These are phyloP conservation scores for Barbarea vulgaris DNA, from an alignment of 345 rosid species.

Conservation along the genomic window DNA sequence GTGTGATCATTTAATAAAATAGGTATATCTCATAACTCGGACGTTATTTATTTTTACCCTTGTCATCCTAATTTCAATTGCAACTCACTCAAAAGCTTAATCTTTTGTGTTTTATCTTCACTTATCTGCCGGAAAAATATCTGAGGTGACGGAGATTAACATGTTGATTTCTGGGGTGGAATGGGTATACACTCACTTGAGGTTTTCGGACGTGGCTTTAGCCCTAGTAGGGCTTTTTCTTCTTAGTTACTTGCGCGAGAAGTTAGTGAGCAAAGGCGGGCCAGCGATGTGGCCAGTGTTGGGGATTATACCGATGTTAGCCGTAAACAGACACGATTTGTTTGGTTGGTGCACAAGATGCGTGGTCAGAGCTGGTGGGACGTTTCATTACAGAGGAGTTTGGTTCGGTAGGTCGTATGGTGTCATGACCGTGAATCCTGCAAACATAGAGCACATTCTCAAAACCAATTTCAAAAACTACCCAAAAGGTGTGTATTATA, in stretches of 20 bases:
- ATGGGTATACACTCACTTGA: conserved; percentile 36
- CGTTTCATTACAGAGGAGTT: conserved; percentile 57
- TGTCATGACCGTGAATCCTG: conserved; percentile 55
- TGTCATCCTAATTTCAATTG: neutral
- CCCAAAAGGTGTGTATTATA: conserved; percentile 62
- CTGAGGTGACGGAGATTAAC: conserved; percentile 9
- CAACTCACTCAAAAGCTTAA: conserved; percentile 11
- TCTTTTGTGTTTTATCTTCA: neutral
- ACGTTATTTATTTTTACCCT: conserved; percentile 8
- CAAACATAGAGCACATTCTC: conserved; percentile 65
- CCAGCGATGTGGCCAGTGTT: conserved; percentile 78
- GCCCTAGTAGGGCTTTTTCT: conserved; percentile 55
- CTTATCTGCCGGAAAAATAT: neutral
- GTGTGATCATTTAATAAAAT: conserved; percentile 31
- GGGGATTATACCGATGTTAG: conserved; percentile 51
- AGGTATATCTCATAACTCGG: neutral
- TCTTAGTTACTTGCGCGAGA: conserved; percentile 55
- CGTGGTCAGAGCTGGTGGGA: conserved; percentile 59
- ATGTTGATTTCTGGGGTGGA: conserved; percentile 21
- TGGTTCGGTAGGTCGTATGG: conserved; percentile 63
- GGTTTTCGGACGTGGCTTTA: conserved; percentile 47
- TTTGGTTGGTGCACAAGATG: conserved; percentile 48
- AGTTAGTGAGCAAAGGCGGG: conserved; percentile 53
- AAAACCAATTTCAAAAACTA: conserved; percentile 68
- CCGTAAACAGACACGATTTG: conserved; percentile 38